phyloP scores from a whole-genome alignment of 2,329 filamentous ascomycete species.

The Cryphonectria carpinicola region DNA sequence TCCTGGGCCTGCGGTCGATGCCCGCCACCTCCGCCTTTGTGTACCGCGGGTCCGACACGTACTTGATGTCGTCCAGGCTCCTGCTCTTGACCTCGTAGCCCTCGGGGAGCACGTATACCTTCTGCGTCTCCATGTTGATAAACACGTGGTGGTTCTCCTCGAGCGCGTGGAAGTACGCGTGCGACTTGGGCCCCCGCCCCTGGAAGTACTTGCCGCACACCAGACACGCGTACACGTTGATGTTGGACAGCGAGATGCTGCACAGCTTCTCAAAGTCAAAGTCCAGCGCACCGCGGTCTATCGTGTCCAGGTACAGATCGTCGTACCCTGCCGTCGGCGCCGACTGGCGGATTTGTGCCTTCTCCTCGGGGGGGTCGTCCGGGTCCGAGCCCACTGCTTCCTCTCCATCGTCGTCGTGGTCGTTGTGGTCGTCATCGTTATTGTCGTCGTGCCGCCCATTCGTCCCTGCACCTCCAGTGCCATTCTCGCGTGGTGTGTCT shows the following conservation, averaged over 20 bases:
- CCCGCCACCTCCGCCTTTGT: slow-evolving; percentile 77
- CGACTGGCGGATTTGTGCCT: slow-evolving; percentile 66
- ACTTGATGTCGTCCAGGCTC: slow-evolving; percentile 96
- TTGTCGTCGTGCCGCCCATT: slow-evolving; percentile 39
- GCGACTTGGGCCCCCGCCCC: slow-evolving; percentile 88
- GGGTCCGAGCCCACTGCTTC: slow-evolving; percentile 33
- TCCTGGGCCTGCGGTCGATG: slow-evolving; percentile 69
- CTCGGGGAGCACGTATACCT: slow-evolving; percentile 89
- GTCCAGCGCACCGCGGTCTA: slow-evolving; percentile 88
- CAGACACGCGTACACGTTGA: slow-evolving; percentile 97
- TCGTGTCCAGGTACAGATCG: slow-evolving; percentile 96
- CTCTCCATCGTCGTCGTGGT: slow-evolving; percentile 37
- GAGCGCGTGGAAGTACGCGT: slow-evolving; percentile 96
- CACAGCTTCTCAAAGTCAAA: slow-evolving; percentile 99
- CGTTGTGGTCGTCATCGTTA: slow-evolving; percentile 44
- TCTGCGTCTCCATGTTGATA: slow-evolving; percentile 94
- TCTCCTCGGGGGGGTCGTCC: slow-evolving; percentile 43
- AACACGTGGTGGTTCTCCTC: slow-evolving; percentile 96
- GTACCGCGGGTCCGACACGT: slow-evolving; percentile 90
- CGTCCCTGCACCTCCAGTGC: slow-evolving; percentile 13
- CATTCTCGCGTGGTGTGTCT: slow-evolving; percentile 31
- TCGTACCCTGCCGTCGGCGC: slow-evolving; percentile 87
- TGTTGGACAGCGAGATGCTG: slow-evolving; percentile 93
- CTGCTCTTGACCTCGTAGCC: slow-evolving; percentile 96
- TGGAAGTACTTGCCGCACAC: slow-evolving; percentile 99